phyloP scores from a whole-genome alignment of 2,329 filamentous ascomycete genomes.

The Penicillium sclerotigenum region DNA sequence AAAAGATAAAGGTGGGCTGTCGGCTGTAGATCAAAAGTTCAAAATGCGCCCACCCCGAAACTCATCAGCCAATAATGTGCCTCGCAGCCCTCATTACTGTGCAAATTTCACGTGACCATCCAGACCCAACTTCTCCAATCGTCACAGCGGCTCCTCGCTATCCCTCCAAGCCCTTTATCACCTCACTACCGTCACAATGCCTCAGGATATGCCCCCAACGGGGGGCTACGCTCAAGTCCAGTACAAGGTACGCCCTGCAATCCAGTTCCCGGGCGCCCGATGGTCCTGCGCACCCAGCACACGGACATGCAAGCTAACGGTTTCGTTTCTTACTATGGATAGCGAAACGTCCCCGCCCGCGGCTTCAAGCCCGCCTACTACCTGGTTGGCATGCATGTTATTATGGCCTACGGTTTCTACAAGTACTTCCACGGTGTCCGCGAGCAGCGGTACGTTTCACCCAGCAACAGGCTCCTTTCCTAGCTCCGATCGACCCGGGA shows the following conservation, averaged over 20 bases:
- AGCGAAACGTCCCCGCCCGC: constrained; percentile 88
- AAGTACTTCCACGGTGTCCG: constrained; percentile 76
- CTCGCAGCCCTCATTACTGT: constrained; percentile 33
- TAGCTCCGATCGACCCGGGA: constrained; percentile 13
- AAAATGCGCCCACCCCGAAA: constrained; percentile 15
- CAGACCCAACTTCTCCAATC: constrained; percentile 31
- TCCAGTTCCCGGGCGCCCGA: not conserved
- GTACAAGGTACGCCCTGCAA: constrained; percentile 70
- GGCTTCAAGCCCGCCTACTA: constrained; percentile 83
- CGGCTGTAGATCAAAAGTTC: constrained; percentile 16
- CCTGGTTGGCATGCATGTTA: constrained; percentile 68
- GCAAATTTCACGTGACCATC: constrained; percentile 27
- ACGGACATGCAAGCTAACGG: constrained; percentile 6
- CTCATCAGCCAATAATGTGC: constrained; percentile 28
- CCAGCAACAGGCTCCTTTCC: constrained; percentile 2
- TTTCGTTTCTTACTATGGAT: constrained; percentile 11
- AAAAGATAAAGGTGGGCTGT: constrained; percentile 10
- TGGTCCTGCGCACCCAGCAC: not conserved
- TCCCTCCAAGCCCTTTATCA: constrained; percentile 19
- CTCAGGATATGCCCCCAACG: constrained; percentile 93
- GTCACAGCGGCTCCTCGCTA: constrained; percentile 19
- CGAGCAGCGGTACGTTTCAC: constrained; percentile 75
- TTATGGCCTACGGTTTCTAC: constrained; percentile 92
- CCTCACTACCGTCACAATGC: constrained; percentile 59
- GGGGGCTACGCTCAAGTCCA: constrained; percentile 96